Evolutionary conservation across 495 filamentous ascomycete genomes (phyloP), one percentile per base, ranked within the genome.

Genomic region (Symbiotaphrina buchneri): DNA sequence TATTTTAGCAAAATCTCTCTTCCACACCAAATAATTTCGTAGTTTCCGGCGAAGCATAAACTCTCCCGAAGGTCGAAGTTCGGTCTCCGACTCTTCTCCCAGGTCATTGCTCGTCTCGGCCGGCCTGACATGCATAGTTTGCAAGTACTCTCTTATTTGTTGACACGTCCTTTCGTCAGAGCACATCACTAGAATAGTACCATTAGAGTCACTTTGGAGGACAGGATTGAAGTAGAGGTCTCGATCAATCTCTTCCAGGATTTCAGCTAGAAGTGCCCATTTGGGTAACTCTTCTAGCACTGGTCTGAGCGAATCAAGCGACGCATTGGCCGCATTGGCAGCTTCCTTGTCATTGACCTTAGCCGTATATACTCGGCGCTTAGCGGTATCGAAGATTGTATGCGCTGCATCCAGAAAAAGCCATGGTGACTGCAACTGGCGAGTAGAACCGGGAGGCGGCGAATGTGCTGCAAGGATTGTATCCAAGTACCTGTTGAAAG

Each of bases 321-420:
- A 68, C 33, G 44, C 39, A 7, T 44, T 44, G n/a, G 34, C 42
- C 1, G 35, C 32, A 22, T 56, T 52, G 6, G 48, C 45, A 0
- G 48, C 42, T 22, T 56, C 52, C 17, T 49, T 53, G 27, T 56
- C 57, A 25, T 43, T 54, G 18, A 73, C 46, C 39, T 65, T 73
- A 1, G 74, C 77, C 21, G 74, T 62, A 42, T 92, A 97, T n/a
- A 91, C 84, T 34, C 87, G 62, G 15, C 74, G 64, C 45, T 82
- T 93, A 0, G 87, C 82, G 7, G 81, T 83, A 30, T 77, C 75
- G 35, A 97, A 95, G 3, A 97, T 80, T 21, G 75, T 82, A 49
- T 94, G 77, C 3, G 87, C 87, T 15, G 85, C 83, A 49, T 95
- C 87, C 10, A 94, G 65, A 44, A 94, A 95, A 6, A 95, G 63